phyloP scores from a whole-genome alignment of 2,329 filamentous ascomycete genomes.

The Pseudocercospora ulei region DNA sequence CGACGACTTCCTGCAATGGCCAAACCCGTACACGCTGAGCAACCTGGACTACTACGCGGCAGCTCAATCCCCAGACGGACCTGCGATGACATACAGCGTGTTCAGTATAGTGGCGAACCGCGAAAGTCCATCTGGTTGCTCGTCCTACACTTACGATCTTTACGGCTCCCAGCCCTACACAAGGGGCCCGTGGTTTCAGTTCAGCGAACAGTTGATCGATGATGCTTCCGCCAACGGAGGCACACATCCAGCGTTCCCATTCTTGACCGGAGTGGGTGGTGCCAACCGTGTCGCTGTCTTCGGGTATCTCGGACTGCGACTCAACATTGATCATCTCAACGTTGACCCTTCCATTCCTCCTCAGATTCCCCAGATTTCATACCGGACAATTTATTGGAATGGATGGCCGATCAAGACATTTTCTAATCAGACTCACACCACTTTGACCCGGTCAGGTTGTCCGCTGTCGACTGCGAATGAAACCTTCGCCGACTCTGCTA shows the following conservation, averaged over 20 bases:
- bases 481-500: slow-evolving; percentile 46
- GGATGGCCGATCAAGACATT: slow-evolving; percentile 54
- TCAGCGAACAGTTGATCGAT: slow-evolving; percentile 59
- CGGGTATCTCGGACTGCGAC: slow-evolving; percentile 56
- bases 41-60: slow-evolving; percentile 62
- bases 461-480: slow-evolving; percentile 47
- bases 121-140: slow-evolving; percentile 57
- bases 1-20: slow-evolving; percentile 55
- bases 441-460: slow-evolving; percentile 45
- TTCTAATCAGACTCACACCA: slow-evolving; percentile 57
- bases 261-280: slow-evolving; percentile 61
- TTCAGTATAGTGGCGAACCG: slow-evolving; percentile 59
- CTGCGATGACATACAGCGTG: slow-evolving; percentile 63
- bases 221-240: slow-evolving; percentile 52
- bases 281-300: slow-evolving; percentile 58
- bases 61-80: slow-evolving; percentile 57
- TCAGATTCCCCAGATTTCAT: slow-evolving; percentile 52
- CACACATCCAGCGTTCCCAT: slow-evolving; percentile 60
- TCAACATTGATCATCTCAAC: slow-evolving; percentile 51
- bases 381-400: slow-evolving; percentile 57
- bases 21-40: slow-evolving; percentile 46
- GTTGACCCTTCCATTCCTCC: slow-evolving; percentile 57
- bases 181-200: slow-evolving; percentile 59
- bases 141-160: slow-evolving; percentile 57
- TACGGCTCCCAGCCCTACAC: slow-evolving; percentile 55